These are phyloP conservation scores for Chrysoporthe deuterocubensis DNA, from an alignment of 2,329 filamentous ascomycete species.

Conservation along the genomic window DNA sequence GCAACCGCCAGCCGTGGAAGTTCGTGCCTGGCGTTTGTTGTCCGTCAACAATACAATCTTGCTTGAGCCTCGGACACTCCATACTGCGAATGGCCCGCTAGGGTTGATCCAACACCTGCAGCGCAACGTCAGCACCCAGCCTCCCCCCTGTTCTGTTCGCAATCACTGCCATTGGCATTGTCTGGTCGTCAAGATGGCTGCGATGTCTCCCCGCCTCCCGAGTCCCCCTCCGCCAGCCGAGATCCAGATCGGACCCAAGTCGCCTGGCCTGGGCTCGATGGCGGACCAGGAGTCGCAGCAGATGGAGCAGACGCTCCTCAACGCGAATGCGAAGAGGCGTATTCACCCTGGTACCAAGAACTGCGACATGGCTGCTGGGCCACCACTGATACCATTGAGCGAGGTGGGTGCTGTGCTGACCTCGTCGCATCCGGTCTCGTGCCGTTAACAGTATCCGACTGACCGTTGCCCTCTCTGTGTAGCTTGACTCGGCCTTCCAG, in stretches of 20 bases:
- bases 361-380: conserved; percentile 90
- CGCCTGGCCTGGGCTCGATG: conserved; percentile 35
- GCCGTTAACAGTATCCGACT: background rate
- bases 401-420: conserved; percentile 64
- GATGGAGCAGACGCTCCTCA: conserved; percentile 66
- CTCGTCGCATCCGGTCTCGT: background rate
- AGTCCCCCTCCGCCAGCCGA: conserved; percentile 94
- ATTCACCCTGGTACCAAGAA: conserved; percentile 92
- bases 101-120: conserved; percentile 2
- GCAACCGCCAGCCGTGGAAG: background rate
- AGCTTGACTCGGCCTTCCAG: conserved; percentile 98
- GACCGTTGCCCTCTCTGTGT: conserved; percentile 25
- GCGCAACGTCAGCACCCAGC: conserved; percentile 1
- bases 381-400: conserved; percentile 81
- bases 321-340: conserved; percentile 77
- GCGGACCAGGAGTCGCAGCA: conserved; percentile 61
- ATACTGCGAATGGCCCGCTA: conserved; percentile 16
- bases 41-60: background rate
- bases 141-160: background rate
- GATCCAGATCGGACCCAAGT: conserved; percentile 73
- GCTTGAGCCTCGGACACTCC: background rate
- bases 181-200: conserved; percentile 64
- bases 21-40: background rate
- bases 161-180: background rate
- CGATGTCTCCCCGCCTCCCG: conserved; percentile 88